Base-by-base conservation (phyloP, 768 basidiomycete species). In the Strobilomyces dryophilus region DNA sequence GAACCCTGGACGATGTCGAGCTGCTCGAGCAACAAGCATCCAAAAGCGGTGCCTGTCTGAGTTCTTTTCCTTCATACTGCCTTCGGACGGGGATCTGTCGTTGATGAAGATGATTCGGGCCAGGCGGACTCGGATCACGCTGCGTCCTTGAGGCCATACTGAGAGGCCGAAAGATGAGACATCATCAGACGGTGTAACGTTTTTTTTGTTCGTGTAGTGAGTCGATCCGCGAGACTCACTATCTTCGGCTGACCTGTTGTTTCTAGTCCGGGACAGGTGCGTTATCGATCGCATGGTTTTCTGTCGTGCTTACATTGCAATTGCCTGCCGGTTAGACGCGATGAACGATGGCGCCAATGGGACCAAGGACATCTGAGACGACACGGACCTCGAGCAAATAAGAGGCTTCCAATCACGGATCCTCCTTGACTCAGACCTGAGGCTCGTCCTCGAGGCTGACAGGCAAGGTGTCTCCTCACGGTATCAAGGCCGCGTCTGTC, bases 171-270 rank as follows among this genome's bases (percentile, higher is more conserved):
- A 80, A 77, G 67, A 75, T 69, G 57, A 65, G 74, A n/a, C 66
- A 75, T 45, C 70, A 74, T 29, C 59, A 51, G 24, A 75, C 76
- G 6, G 78, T n/a, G 77, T 3, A 68, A 59, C 1, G 57, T 66
- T 1, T 74, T 80, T 50, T 72, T 80, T 21, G 81, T 87, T 26
- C 80, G 87, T 61, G 84, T 82, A 0, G 84, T 81, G 58, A 51
- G 80, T 43, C 34, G 20, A n/a, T 37, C 36, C 8, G n/a, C 32
- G 4, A 2, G n/a, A 21, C 5, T 12, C 31, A 32, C 31, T 10
- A 5, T 10, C 31, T 10, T 31, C n/a, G n/a, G 10, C 31, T 31
- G 31, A 31, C 31, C 31, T 12, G 5, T 6, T 32, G 31, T 24
- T 24, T 36, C 35, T 36, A 36, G 35, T 36, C 35, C 35, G 35